Base-by-base conservation (phyloP, 331 rosid species). In the Arachis monticola region DNA sequence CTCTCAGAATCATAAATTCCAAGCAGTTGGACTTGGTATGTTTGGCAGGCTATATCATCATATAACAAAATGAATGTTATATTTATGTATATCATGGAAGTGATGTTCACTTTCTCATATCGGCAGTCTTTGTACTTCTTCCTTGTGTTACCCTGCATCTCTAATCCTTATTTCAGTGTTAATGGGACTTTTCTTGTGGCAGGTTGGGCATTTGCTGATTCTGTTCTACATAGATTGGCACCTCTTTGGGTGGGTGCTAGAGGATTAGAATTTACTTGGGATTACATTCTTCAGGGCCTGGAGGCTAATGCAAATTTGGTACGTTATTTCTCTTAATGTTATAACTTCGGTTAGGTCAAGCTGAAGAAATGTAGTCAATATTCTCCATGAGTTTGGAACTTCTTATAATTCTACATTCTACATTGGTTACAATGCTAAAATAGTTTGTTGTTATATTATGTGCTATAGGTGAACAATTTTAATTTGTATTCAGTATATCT, bases 151-250 rank as follows among this genome's bases (percentile, higher is more conserved):
- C 55, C 68, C 38, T 57, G 12, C 71, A 58, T 78, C 69, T 67
- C 52, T 63, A 44, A 69, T 67, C 64, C 66, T 61, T 45, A 67
- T 45, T 63, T 69, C 45, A 6, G 22, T 70, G 45, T 74, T 50
- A 58, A n/a, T 72, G 72, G n/a, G 56, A 58, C 44, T 61, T 80
- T 75, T 53, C 73, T 77, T 74, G 71, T 85, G 69, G 69, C 84
- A 95, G 99, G 98, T 65, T 95, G 99, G 99, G 98, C 98, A 0
- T 93, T 93, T 85, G 99, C 97, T 70, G 99, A 95, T 87, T 92
- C 99, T 57, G 93, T 95, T 67, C 81, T 95, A 78, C 97, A 95
- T 78, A 88, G 98, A 83, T 71, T 95, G 91, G 93, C 93, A 60
- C 98, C 99, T 63, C 98, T 95, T 50, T 95, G 99, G 99, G 89